phyloP scores from a whole-genome alignment of 2,329 filamentous ascomycete species.

The Pestalotiopsis sp. region DNA sequence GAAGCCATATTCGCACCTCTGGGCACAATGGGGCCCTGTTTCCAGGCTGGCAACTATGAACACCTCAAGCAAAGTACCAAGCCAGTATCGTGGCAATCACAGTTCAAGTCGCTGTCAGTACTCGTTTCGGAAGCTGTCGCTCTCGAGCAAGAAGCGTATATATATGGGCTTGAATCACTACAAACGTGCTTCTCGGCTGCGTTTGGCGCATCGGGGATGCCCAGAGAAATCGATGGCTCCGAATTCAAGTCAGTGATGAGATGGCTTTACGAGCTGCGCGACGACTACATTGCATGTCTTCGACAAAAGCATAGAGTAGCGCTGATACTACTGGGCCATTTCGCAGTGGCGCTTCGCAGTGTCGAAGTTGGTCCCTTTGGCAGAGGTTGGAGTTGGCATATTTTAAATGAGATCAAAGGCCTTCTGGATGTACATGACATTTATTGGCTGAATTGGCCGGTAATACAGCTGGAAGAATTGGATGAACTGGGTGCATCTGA shows the following conservation, averaged over 20 bases:
- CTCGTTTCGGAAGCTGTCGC: not conserved
- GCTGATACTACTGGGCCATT: conserved; percentile 8
- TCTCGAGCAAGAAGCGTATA: not conserved
- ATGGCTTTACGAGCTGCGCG: conserved; percentile 10
- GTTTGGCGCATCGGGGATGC: not conserved
- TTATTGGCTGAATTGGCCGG: not conserved
- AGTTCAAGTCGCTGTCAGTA: not conserved
- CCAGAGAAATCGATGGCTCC: not conserved
- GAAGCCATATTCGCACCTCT: conserved; percentile 4
- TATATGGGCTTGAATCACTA: not conserved
- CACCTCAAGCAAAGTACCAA: not conserved
- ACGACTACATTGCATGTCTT: conserved; percentile 4
- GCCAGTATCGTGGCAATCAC: not conserved
- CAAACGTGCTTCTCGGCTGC: not conserved
- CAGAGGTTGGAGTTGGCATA: conserved; percentile 12
- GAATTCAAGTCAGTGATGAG: conserved; percentile 8
- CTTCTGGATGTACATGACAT: not conserved
- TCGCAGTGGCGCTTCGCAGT: conserved; percentile 5
- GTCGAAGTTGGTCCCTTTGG: conserved; percentile 12
- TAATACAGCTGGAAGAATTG: not conserved
- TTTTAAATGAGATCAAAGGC: not conserved
- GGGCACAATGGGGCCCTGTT: not conserved
- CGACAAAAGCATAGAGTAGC: not conserved
- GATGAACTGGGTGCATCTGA: not conserved
- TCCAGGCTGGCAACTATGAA: not conserved